These are phyloP conservation scores for Favolaschia claudopus DNA, from an alignment of 768 basidiomycete species.

Conservation along the genomic window DNA sequence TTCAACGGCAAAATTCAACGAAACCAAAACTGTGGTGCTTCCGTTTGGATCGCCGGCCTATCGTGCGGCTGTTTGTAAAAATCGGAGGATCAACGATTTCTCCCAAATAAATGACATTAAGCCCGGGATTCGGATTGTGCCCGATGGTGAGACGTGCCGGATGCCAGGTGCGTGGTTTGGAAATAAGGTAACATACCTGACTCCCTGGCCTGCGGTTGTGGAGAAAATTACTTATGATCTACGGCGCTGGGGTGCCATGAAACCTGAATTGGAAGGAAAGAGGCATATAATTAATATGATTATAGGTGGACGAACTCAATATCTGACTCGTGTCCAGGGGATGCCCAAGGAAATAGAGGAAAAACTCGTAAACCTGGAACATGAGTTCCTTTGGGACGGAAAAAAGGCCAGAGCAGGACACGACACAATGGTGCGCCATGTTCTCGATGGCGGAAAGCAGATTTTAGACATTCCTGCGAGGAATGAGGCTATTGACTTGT, in stretches of 20 bases:
- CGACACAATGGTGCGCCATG: not conserved
- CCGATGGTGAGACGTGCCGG: not conserved
- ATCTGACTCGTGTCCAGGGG: slow-evolving; percentile 34
- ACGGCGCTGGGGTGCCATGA: too few relatives aligned
- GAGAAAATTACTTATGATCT: too few relatives aligned
- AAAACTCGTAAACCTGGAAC: not conserved
- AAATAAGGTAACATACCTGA: not conserved
- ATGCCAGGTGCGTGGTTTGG: not conserved
- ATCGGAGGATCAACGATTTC: not conserved
- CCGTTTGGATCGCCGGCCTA: not conserved
- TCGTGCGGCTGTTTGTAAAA: not conserved
- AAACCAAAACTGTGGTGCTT: slow-evolving; percentile 39
- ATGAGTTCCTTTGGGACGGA: slow-evolving; percentile 8
- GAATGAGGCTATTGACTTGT: too few relatives aligned
- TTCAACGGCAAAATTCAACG: too few relatives aligned
- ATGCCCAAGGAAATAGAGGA: slow-evolving; percentile 33
- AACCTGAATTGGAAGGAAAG: too few relatives aligned
- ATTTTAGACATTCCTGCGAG: too few relatives aligned
- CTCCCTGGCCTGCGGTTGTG: too few relatives aligned
- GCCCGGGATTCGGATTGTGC: not conserved
- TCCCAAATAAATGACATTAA: not conserved
- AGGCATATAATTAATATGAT: slow-evolving; percentile 33
- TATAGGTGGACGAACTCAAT: slow-evolving; percentile 34
- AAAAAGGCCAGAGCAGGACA: not conserved
- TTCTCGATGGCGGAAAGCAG: too few relatives aligned